Evolutionary conservation across 176 grass and related monocot species (phyloP), one percentile per base, ranked within the genome.

Genomic region (Musa acuminata): DNA sequence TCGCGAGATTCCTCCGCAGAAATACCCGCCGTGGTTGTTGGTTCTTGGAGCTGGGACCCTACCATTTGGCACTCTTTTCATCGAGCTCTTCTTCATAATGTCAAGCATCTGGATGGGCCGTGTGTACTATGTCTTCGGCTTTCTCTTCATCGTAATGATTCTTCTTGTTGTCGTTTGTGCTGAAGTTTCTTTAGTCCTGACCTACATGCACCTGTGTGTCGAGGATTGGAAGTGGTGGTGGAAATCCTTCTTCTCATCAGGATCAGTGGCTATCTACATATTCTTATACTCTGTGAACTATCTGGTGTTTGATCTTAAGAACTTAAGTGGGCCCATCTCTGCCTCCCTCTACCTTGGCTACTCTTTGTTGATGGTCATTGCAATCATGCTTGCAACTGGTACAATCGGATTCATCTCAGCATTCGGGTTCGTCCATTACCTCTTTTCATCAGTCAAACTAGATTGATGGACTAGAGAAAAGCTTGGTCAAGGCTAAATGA

Each of bases 211-310:
- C 79, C 76, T 87, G 21, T 87, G 84, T 11, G 84, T 87, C 16
- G 84, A 82, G 62, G 84, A 87, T 55, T 87, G 80, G 79, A 82
- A 73, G 21, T 87, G 84, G 84, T 87, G 84, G 84, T 87, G 84
- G 84, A 87, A 87, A 78, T 82, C 84, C 27, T 87, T 87, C 75
- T 87, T 87, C 63, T 66, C 80, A 11, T 87, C 84, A 8, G 84
- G 84, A 78, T 87, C 84, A 1, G 84, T 87, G 11, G 84, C 84
- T 0, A 79, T 87, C 57, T 87, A 87, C 69, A 82, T 87, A 11
- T 87, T 87, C 72, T 74, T 87, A 8, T 87, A 87, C 75, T 87
- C 84, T 0, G 62, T 87, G 3, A 87, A 87, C 35, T 87, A 87
- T 78, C 60, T 87, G 3, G 23, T 87, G 2, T 87, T 82, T 55